A percentile compares a stretch with the other conserved stretches of the same genome.
Conservation (phyloP, 2,329 filamentous ascomycete species). For the Raffaelea arxii region DNA sequence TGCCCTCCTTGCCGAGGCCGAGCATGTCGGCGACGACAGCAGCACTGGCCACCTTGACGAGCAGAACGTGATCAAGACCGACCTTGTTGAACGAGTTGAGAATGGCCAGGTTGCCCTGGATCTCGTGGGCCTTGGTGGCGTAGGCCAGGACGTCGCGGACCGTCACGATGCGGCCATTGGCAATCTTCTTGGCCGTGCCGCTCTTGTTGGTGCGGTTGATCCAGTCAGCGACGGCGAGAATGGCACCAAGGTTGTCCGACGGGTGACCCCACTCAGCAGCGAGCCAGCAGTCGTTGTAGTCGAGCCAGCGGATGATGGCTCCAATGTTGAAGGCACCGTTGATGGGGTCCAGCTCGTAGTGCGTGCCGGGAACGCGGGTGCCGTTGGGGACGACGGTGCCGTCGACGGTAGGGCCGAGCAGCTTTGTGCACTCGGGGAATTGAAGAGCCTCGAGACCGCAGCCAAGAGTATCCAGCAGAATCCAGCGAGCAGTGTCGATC, state of each 20-base stretch:
- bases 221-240: constrained; percentile 95
- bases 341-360: constrained; percentile 89
- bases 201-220: constrained; percentile 75
- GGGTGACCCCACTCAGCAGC: constrained; percentile 98
- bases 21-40: constrained; percentile 95
- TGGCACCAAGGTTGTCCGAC: constrained; percentile 94
- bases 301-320: constrained; percentile 96
- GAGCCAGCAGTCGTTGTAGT: constrained; percentile 96
- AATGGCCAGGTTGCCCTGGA: constrained; percentile 91
- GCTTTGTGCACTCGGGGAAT: constrained; percentile 93
- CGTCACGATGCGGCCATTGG: constrained; percentile 80
- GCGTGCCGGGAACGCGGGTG: constrained; percentile 80
- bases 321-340: constrained; percentile 98
- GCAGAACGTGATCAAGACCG: constrained; percentile 91
- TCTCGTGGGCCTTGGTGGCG: constrained; percentile 99
- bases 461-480: constrained; percentile 92
- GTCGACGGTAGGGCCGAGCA: constrained; percentile 83
- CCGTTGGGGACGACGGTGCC: constrained; percentile 90
- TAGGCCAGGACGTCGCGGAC: constrained; percentile 86
- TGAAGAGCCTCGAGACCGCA: constrained; percentile 92
- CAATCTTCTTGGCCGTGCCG: constrained; percentile 33
- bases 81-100: constrained; percentile 99
- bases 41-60: constrained; percentile 94
- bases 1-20: constrained; percentile 80
- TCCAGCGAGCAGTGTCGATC: constrained; percentile 91